phyloP scores from a whole-genome alignment of 129 eudicot species.

The Lactuca sativa region DNA sequence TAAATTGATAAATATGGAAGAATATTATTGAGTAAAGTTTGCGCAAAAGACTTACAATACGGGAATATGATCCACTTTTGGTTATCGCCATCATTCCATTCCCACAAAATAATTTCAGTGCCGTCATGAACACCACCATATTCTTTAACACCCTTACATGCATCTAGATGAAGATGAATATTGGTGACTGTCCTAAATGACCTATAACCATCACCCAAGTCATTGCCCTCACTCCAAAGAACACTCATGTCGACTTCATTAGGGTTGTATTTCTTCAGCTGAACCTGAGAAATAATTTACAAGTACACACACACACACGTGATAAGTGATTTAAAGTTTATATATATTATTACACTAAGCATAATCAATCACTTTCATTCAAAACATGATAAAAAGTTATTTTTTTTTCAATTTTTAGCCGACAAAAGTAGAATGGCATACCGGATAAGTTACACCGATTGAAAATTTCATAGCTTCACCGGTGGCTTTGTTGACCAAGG shows the following conservation, averaged over 20 bases:
- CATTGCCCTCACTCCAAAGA: constrained; percentile 74
- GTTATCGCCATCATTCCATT: constrained; percentile 57
- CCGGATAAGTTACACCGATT: constrained; percentile 76
- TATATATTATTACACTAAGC: neutral
- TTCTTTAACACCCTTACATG: neutral
- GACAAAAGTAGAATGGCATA: constrained; percentile 24
- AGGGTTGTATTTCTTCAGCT: constrained; percentile 60
- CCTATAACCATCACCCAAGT: constrained; percentile 19
- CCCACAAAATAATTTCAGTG: neutral
- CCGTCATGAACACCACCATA: neutral
- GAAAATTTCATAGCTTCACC: constrained; percentile 84
- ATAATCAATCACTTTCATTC: neutral
- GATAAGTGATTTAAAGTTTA: neutral
- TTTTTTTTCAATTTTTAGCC: neutral
- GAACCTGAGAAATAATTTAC: constrained; percentile 53
- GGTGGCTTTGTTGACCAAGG: constrained; percentile 73
- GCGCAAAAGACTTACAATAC: constrained; percentile 51
- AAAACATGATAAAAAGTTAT: neutral
- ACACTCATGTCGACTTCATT: constrained; percentile 63
- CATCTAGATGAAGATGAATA: neutral
- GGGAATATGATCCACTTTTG: constrained; percentile 77
- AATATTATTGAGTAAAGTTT: constrained; percentile 1
- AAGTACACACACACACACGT: neutral
- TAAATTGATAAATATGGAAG: neutral
- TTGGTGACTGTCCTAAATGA: neutral